Evolutionary conservation across 129 eudicot species (phyloP).

Genomic region (Ambrosia artemisiifolia): DNA sequence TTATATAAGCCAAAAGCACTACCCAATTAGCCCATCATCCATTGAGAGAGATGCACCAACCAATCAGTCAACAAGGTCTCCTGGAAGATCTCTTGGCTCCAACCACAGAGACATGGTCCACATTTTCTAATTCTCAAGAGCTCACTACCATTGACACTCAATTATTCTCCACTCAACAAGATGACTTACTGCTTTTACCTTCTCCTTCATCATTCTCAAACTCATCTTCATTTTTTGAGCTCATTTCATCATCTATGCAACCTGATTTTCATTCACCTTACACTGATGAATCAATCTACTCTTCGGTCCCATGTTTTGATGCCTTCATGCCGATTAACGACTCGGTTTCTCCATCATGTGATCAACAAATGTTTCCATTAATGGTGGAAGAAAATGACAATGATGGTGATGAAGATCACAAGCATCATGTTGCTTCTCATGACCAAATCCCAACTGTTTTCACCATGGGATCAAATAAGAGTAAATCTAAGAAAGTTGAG

Average conservation of each 20-base stretch:
- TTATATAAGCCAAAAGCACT: slow-evolving; percentile 30
- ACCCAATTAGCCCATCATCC: slow-evolving; percentile 9
- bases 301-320: slow-evolving; percentile 24
- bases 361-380: slow-evolving; percentile 31
- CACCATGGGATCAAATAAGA: slow-evolving; percentile 29
- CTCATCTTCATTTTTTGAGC: slow-evolving; percentile 28
- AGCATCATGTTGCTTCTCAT: slow-evolving; percentile 23
- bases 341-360: slow-evolving; percentile 31
- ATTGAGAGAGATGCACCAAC: slow-evolving; percentile 43
- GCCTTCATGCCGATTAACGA: slow-evolving; percentile 4
- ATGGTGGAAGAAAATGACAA: slow-evolving; percentile 27
- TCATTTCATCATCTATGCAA: slow-evolving; percentile 31
- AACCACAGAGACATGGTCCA: slow-evolving; percentile 30
- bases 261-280: slow-evolving; percentile 35
- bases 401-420: slow-evolving; percentile 20
- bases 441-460: slow-evolving; percentile 20
- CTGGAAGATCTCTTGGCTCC: slow-evolving; percentile 57
- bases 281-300: slow-evolving; percentile 39
- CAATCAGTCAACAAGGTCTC: slow-evolving; percentile 38
- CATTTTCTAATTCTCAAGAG: slow-evolving; percentile 30
- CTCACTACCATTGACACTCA: slow-evolving; percentile 20
- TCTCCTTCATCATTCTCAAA: slow-evolving; percentile 30
- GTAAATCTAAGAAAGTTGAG: slow-evolving; percentile 43
- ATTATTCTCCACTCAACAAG: slow-evolving; percentile 15
- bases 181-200: slow-evolving; percentile 21